Base-by-base conservation (phyloP, 345 rosid species). In the Eucalyptus albens region DNA sequence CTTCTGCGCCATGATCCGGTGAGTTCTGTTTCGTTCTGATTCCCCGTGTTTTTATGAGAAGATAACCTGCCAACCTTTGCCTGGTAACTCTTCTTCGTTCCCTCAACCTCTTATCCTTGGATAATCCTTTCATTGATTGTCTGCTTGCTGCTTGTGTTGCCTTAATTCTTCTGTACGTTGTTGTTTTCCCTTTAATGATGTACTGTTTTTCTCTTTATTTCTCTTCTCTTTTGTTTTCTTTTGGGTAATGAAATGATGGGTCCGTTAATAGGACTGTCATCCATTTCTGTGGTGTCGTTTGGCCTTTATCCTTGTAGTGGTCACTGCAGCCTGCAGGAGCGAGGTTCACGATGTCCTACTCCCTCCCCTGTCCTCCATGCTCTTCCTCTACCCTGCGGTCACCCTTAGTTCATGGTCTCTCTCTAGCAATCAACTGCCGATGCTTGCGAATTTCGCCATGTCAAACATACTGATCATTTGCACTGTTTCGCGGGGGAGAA, bases 351-450 rank as follows among this genome's bases (percentile, higher is more conserved):
- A 88, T 72, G 89, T 72, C 83, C 86, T 55, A 51, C 87, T 59
- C 90, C 33, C 60, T 89, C 62, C 49, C 50, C 33, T 42, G 44
- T 29, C 50, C 85, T 86, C 50, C 88, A 26, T 80, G 47, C 81
- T 85, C 26, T 16, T 86, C 87, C 42, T 47, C 62, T 42, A 19
- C 42, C 9, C 47, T 89, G 45, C 88, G 40, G 15, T 51, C 88
- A 50, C 29, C 50, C 69, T 42, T 40, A 31, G 81, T 65, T 42
- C 90, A 65, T 47, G 90, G 88, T 89, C 85, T 89, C 83, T 56
- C 83, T n/a, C 56, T 40, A 37, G 83, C 83, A 37, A 10, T 11
- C 83, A 37, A 37, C 8, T 37, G 27, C 47, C 24, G 45, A 21
- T 77, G 83, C 83, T 77, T 37, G 83, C 8, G 83, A 37, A 77